These are phyloP conservation scores for Jamesozyma jinghongensis DNA, from an alignment of 805 yeast genomes.

Conservation along the genomic window DNA sequence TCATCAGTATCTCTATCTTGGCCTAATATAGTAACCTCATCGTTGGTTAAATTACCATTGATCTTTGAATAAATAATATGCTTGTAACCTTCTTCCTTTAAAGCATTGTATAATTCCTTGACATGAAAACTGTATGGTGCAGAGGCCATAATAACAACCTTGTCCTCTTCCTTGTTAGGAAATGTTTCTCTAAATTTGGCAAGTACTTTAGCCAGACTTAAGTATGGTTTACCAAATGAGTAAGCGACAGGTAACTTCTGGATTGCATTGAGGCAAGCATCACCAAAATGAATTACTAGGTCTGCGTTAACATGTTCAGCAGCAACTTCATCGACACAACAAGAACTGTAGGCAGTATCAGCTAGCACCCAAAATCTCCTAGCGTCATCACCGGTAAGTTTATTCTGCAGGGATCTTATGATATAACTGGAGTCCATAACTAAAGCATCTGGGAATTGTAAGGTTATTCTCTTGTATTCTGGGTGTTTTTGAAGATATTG, in stretches of 20 bases:
- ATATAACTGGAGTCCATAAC: constrained; percentile 73
- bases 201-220: constrained; percentile 37
- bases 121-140: constrained; percentile 52
- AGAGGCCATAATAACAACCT: constrained; percentile 63
- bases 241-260: constrained; percentile 66
- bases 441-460: constrained; percentile 83
- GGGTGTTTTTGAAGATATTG: constrained; percentile 30
- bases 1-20: constrained; percentile 13
- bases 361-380: constrained; percentile 73
- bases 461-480: constrained; percentile 47
- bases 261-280: constrained; percentile 81
- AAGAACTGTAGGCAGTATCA: constrained; percentile 90
- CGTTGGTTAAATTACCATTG: constrained; percentile 23
- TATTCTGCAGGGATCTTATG: constrained; percentile 43
- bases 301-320: constrained; percentile 88
- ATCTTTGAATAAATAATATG: constrained; percentile 36
- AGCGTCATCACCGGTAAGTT: constrained; percentile 13
- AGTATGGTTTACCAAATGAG: constrained; percentile 61
- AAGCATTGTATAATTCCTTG: constrained; percentile 29
- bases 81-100: constrained; percentile 27
- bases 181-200: constrained; percentile 36
- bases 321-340: constrained; percentile 96
- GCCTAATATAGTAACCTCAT: constrained; percentile 37
- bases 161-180: constrained; percentile 30
- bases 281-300: constrained; percentile 85